A percentile compares a stretch with the other conserved stretches of the same genome.
Evolutionary conservation across 768 basidiomycete genomes (phyloP).

Genomic region (Coprinopsis marcescibilis): DNA sequence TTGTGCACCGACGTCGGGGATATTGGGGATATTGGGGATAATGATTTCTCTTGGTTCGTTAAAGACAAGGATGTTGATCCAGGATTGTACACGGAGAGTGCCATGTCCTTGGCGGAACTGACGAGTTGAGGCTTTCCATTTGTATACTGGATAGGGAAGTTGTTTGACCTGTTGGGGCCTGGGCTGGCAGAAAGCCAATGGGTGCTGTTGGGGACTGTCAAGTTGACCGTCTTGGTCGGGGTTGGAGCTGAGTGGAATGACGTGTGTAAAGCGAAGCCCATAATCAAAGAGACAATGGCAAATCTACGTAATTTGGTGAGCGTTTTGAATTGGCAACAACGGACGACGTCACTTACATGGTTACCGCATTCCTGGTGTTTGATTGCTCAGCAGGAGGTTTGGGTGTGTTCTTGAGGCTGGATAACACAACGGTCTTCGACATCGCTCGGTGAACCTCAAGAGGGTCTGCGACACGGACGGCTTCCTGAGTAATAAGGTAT

Average conservation of each 20-base stretch:
- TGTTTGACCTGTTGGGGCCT: conserved; percentile 28
- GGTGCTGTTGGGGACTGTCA: conserved; percentile 17
- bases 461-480: conserved; percentile 37
- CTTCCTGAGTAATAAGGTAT: conserved; percentile 41
- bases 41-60: conserved; percentile 16
- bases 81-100: conserved; percentile 46
- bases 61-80: conserved; percentile 39
- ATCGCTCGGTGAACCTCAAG: conserved; percentile 39
- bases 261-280: conserved; percentile 54
- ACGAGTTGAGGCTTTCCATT: conserved; percentile 26
- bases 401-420: conserved; percentile 30
- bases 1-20: conserved; percentile 18
- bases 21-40: conserved; percentile 17
- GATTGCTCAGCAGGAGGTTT: conserved; percentile 37
- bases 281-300: conserved; percentile 62
- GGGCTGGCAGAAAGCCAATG: conserved; percentile 35
- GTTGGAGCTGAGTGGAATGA: conserved; percentile 34
- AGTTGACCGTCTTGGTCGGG: conserved; percentile 28
- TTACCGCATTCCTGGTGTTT: conserved; percentile 53
- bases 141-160: conserved; percentile 6
- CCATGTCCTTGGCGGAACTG: conserved; percentile 41
- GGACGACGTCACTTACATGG: conserved; percentile 46
- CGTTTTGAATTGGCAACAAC: conserved; percentile 10
- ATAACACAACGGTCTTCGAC: conserved; percentile 35
- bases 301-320: conserved; percentile 38